Evolutionary conservation across 306 rosid genomes (phyloP).

Genomic region (Purshia tridentata): DNA sequence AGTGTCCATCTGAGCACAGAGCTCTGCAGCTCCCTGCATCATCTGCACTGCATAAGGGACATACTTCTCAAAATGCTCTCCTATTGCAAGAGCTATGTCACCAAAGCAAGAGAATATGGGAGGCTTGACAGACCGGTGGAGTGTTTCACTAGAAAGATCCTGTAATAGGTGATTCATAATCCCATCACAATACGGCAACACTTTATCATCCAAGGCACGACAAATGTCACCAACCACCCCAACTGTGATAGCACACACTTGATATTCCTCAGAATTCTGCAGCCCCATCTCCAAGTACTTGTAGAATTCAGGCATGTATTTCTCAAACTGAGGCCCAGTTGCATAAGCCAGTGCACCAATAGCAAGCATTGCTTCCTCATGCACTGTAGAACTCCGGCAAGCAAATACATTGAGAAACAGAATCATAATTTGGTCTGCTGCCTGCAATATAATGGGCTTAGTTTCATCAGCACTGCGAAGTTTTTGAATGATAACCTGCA

Average conservation of each 20-base stretch:
- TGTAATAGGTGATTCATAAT: constrained; percentile 32
- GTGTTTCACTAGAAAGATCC: constrained; percentile 29
- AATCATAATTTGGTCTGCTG: constrained; percentile 35
- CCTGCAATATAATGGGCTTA: constrained; percentile 23
- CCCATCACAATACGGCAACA: constrained; percentile 31
- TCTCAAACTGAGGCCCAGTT: constrained; percentile 31
- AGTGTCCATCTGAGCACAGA: constrained; percentile 30
- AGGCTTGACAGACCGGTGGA: constrained; percentile 41
- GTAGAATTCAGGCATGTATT: constrained; percentile 33
- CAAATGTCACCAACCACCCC: constrained; percentile 42
- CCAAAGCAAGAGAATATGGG: constrained; percentile 41
- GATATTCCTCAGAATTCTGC: constrained; percentile 40
- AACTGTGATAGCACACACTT: constrained; percentile 41
- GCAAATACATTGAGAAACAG: constrained; percentile 41
- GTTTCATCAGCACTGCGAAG: constrained; percentile 29
- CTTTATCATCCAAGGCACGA: constrained; percentile 37
- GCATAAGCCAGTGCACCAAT: constrained; percentile 42
- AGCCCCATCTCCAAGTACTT: constrained; percentile 42
- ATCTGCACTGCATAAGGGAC: constrained; percentile 29
- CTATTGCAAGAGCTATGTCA: constrained; percentile 37
- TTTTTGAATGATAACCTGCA: constrained; percentile 43
- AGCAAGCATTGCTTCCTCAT: constrained; percentile 48
- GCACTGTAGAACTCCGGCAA: constrained; percentile 44
- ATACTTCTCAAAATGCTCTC: constrained; percentile 41
- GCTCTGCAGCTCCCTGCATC: constrained; percentile 39